Conservation (phyloP, 768 basidiomycete species). For the Daedalea quercina region DNA sequence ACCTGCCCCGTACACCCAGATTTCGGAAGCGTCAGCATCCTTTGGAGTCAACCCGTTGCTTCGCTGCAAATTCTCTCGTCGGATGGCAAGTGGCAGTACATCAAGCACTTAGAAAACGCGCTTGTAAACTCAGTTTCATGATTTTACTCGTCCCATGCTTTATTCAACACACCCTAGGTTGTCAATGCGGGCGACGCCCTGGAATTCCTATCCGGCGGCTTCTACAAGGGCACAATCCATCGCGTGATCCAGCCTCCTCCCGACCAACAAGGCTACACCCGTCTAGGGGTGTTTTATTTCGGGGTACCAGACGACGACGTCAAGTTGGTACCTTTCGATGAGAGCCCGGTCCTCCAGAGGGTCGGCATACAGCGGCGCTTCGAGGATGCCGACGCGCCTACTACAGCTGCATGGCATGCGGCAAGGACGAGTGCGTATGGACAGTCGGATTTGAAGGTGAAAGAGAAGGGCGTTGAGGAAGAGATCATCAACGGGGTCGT, state of each 20-base stretch:
- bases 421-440: slow-evolving; percentile 48
- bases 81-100: slow-evolving; percentile 51
- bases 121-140: slow-evolving; percentile 27
- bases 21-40: slow-evolving; percentile 33
- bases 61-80: slow-evolving; percentile 49
- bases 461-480: slow-evolving; percentile 42
- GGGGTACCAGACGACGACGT: slow-evolving; percentile 43
- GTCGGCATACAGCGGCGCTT: slow-evolving; percentile 33
- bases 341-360: slow-evolving; percentile 43
- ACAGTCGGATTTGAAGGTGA: slow-evolving; percentile 33
- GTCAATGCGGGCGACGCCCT: slow-evolving; percentile 55
- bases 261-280: slow-evolving; percentile 42
- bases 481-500: slow-evolving; percentile 48
- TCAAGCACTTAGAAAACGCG: slow-evolving; percentile 52
- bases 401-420: slow-evolving; percentile 46
- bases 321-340: slow-evolving; percentile 35
- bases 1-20: slow-evolving; percentile 1
- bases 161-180: slow-evolving; percentile 1
- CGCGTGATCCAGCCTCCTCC: slow-evolving; percentile 53
- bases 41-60: slow-evolving; percentile 57
- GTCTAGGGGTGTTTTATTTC: slow-evolving; percentile 58
- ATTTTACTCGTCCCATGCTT: not conserved
- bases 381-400: slow-evolving; percentile 37
- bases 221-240: slow-evolving; percentile 53
- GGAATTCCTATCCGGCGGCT: slow-evolving; percentile 56